phyloP scores from a whole-genome alignment of 331 rosid species.

The Ulmus americana region DNA sequence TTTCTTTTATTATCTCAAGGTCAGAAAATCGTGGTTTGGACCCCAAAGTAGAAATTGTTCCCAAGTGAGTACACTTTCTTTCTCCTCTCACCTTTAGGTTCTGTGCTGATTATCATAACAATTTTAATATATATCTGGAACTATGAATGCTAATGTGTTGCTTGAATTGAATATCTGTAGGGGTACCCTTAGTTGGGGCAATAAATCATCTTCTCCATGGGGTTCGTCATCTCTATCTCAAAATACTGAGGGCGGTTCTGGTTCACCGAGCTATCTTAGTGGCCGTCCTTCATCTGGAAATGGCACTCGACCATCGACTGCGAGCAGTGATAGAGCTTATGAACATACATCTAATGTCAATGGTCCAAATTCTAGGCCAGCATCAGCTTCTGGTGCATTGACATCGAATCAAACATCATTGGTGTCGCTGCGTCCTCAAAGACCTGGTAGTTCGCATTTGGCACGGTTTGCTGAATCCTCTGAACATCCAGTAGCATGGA shows the following conservation, averaged over 20 bases:
- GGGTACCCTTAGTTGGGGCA: conserved; percentile 96
- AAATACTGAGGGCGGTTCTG: conserved; percentile 58
- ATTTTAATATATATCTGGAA: neutral
- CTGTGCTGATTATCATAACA: conserved; percentile 9
- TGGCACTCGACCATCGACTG: conserved; percentile 88
- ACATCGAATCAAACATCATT: conserved; percentile 34
- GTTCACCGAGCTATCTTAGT: conserved; percentile 74
- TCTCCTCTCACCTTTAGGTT: neutral
- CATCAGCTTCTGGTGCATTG: conserved; percentile 67
- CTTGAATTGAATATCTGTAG: conserved; percentile 35
- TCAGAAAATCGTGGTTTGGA: conserved; percentile 90
- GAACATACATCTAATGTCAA: conserved; percentile 56
- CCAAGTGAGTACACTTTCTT: conserved; percentile 63
- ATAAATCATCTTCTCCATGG: conserved; percentile 81
- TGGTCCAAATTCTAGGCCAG: conserved; percentile 84
- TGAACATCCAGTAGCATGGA: conserved; percentile 38
- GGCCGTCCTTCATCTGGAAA: conserved; percentile 89
- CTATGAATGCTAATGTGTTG: conserved; percentile 1
- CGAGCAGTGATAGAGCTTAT: conserved; percentile 73
- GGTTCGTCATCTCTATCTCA: conserved; percentile 77
- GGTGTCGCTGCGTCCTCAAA: conserved; percentile 65
- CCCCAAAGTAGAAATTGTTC: conserved; percentile 95
- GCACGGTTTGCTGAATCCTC: conserved; percentile 70
- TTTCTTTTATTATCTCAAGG: conserved; percentile 42
- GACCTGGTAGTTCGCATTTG: conserved; percentile 84